These are phyloP conservation scores for Aleurites moluccanus DNA, from an alignment of 441 rosid genomes.

Conservation along the genomic window DNA sequence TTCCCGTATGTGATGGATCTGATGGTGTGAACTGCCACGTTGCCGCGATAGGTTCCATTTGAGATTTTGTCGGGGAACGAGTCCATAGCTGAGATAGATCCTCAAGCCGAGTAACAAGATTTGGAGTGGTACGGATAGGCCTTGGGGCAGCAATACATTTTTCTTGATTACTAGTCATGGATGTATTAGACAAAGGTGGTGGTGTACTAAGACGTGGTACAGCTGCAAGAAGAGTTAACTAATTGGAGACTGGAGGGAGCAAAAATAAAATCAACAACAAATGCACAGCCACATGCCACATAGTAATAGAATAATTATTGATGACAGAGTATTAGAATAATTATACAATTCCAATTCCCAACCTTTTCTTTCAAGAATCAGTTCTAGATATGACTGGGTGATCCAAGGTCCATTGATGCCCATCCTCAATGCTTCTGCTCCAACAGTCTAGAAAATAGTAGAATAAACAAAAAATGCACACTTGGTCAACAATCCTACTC, in stretches of 20 bases:
- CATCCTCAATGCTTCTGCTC: conserved; percentile 85
- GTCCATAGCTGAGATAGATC: conserved; percentile 99
- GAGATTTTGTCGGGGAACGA: conserved; percentile 96
- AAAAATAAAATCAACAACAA: conserved; percentile 20
- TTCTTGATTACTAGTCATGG: conserved; percentile 58
- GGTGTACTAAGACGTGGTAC: conserved; percentile 97
- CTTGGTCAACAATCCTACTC: conserved; percentile 10
- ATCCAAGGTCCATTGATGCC: conserved; percentile 89
- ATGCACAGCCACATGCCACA: not conserved
- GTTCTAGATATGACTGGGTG: conserved; percentile 92
- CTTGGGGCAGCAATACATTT: conserved; percentile 77
- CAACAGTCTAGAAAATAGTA: conserved; percentile 69
- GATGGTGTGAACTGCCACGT: conserved; percentile 74
- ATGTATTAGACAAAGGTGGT: conserved; percentile 61
- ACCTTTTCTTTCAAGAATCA: conserved; percentile 97
- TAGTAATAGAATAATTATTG: not conserved
- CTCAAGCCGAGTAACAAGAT: conserved; percentile 74
- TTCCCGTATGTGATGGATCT: conserved; percentile 54
- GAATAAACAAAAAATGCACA: conserved; percentile 23
- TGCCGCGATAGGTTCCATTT: conserved; percentile 85
- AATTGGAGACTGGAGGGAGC: conserved; percentile 28
- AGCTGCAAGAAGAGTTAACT: conserved; percentile 55
- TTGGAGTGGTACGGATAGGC: conserved; percentile 87
- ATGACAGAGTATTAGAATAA: conserved; percentile 1
- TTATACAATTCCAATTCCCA: conserved; percentile 20